Base-by-base conservation (phyloP, 2,329 filamentous ascomycete species). In the Pyrenochaeta sp. region DNA sequence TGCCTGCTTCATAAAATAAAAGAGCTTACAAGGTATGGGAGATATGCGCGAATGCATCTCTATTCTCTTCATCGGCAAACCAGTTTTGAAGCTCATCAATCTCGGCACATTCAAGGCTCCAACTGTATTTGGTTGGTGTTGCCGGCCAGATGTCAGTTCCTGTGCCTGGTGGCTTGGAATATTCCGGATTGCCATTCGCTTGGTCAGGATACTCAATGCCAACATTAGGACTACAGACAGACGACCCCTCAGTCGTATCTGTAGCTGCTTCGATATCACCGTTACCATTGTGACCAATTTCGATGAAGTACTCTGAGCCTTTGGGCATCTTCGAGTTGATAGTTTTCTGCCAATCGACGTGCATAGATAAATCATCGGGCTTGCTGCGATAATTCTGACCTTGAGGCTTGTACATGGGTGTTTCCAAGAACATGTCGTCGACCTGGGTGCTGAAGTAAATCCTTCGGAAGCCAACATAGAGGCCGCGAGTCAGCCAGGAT, bases 401-500 rank as follows among this genome's bases (percentile, higher is more conserved):
- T n/a, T 55, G 52, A 1, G 81, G 80, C n/a, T 51, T 30, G 44
- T 74, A 74, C 18, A 74, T 45, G 3, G 60, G 60, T 3, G 71
- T 74, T 61, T 73, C 70, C 14, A 86, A 71, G 54, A 85, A 81
- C 73, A 86, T 81, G 53, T 86, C 83, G 55, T 86, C 83, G 21
- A 86, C 78, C 57, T 84, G 81, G 9, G 81, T 78, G 66, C 72
- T 79, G 23, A 84, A 65, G 48, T 82, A 77, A 24, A 79, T 72
- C 49, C 81, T 76, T 39, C 80, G 76, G 60, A 80, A 78, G n/a
- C 81, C 81, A 7, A 79, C 71, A 49, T 81, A 80, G 7, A 85
- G 64, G 24, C 83, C 82, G 48, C 81, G 76, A 4, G 83, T 85
- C 22, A 83, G 62, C 82, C 82, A 86, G 54, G 78, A 78, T 47